Base-by-base conservation (phyloP, 2,329 filamentous ascomycete species). In the Fusarium chaquense region DNA sequence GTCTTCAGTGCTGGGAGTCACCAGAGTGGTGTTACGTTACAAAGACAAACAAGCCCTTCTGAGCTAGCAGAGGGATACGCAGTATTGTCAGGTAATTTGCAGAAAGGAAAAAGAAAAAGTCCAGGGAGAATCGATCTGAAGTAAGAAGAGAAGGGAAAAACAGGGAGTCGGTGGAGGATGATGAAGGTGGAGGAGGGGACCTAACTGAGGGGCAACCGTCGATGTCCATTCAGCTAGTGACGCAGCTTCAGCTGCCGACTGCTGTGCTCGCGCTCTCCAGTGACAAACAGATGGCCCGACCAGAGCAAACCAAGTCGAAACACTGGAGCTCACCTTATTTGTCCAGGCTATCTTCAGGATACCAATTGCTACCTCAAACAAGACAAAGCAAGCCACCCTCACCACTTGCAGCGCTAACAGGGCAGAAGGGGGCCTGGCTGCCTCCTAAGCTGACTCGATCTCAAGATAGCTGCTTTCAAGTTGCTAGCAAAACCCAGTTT, bases 161-260 rank as follows among this genome's bases (percentile, higher is more conserved):
- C 38, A 65, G 59, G 62, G 56, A 66, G 62, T 57, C 45, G 58
- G 66, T 63, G 52, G 53, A 62, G 58, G 58, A 67, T 57, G 60
- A 55, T 54, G 46, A 52, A 54, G 50, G 53, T 61, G 58, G 58
- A 70, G 58, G 58, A 70, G 73, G 65, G 71, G 71, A 74, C 71
- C 54, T 72, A 52, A 52, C 35, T 73, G 71, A 73, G 73, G 73
- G 71, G 71, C 71, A 65, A 51, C 58, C 41, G 32, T 24, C 51
- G 35, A 58, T 33, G 26, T 51, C 44, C 57, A 44, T 28, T 52
- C 22, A 54, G 47, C 22, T 35, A 71, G 73, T 75, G 73, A 75
- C 73, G 73, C 73, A 75, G 64, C 45, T 70, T 75, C 71, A 73
- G 68, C 67, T 75, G 58, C 70, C 56, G 53, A 38, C 41, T 16